Base-by-base conservation (phyloP, 2,329 filamentous ascomycete species). In the Paracoccidioides brasiliensis region DNA sequence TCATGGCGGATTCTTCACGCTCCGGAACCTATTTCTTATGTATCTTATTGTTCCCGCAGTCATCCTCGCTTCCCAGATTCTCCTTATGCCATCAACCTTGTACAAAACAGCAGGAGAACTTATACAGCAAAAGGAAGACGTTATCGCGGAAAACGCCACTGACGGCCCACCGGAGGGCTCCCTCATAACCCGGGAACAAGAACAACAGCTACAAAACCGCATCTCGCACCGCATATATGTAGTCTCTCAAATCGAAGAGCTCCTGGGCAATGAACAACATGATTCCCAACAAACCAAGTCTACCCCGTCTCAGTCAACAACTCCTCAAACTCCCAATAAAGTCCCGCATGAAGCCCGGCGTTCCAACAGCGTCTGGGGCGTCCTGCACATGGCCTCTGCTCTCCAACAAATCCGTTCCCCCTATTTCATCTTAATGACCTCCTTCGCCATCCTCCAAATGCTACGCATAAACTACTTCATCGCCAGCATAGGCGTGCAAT, bases 101-200 rank as follows among this genome's bases (percentile, higher is more conserved):
- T 93, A 93, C 75, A 90, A 93, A 70, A 91, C 86, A 0, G 81
- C 90, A 0, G 87, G 88, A 48, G 89, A 96, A 69, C 78, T 95
- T 42, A 83, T 93, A 5, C 80, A 83, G 56, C 80, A 88, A 65
- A 84, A 82, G 14, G 85, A 89, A 61, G 71, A 73, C 14, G 70
- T 67, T 50, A 70, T 69, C 32, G 70, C 67, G 10, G 80, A 80
- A 6, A 7, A 53, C 22, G 62, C 76, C 1, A 79, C 83, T 57
- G 74, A 73, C 8, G 78, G 79, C 0, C 70, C 71, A 2, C 76
- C 81, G 41, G 69, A 14, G 62, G 63, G 0, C 74, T 6, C 15
- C 22, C 12, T 12, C 5, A 2, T 14, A 22, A 33, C 37, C 12
- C 49, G 12, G 42, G 49, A 78, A 44, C 64, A 80, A 2, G 70